Conservation (phyloP, 257 asterid genomes). For the Asclepias syriaca region DNA sequence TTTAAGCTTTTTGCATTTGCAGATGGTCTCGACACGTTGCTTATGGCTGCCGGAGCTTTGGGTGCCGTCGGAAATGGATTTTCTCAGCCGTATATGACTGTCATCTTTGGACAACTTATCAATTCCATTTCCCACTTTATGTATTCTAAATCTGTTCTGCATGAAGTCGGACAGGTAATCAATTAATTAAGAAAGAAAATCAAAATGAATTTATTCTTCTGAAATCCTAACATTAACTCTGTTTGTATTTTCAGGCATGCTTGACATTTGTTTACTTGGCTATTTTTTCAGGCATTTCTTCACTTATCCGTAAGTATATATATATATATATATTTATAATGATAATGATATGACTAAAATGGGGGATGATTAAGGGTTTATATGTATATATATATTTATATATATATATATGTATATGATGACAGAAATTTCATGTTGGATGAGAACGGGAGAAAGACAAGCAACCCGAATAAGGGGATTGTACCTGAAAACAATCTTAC, state of each 20-base stretch:
- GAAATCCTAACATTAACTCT: neutral
- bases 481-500: constrained; percentile 45
- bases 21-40: constrained; percentile 38
- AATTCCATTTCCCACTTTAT: constrained; percentile 47
- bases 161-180: constrained; percentile 1
- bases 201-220: neutral
- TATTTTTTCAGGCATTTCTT: constrained; percentile 47
- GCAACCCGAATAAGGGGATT: constrained; percentile 43
- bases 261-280: constrained; percentile 55
- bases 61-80: constrained; percentile 54
- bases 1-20: constrained; percentile 56
- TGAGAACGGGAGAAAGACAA: constrained; percentile 49
- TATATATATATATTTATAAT: no score
- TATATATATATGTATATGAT: no score
- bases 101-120: constrained; percentile 60
- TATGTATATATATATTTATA: no score
- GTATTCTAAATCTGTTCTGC: neutral
- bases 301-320: constrained; percentile 55
- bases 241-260: constrained; percentile 42
- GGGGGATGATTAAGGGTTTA: neutral
- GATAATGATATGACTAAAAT: neutral
- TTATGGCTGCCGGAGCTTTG: constrained; percentile 48
- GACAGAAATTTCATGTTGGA: constrained; percentile 58
- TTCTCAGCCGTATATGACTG: constrained; percentile 67
- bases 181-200: no score